Base-by-base conservation (phyloP, 306 rosid species). In the Gastrolobium villosum region DNA sequence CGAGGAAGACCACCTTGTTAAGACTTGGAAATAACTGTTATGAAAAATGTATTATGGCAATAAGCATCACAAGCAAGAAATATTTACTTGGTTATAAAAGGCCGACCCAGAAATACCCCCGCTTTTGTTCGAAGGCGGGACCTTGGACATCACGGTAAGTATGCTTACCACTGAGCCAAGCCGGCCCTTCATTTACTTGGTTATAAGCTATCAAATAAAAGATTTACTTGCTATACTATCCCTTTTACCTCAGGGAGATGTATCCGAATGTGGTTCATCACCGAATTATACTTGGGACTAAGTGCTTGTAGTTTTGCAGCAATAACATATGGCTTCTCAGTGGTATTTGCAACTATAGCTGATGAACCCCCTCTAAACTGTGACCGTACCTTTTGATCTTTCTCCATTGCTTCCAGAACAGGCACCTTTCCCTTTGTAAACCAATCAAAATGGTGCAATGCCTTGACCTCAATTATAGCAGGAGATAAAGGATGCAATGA, bases 401-500 rank as follows among this genome's bases (percentile, higher is more conserved):
- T 96, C 81, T 96, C 99, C 98, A 96, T 96, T 55, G 98, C 98
- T 85, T 96, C 99, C 83, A 96, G 75, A 65, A 96, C 99, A 4
- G 99, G 99, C 37, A 96, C 99, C 83, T 91, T 91, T 44, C 99
- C 99, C 77, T 96, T 96, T 6, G 93, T 41, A 61, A 93, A 85
- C 99, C 99, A 96, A 77, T 93, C 99, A 35, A 96, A 96, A 84
- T 96, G 99, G 87, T 96, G 98, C 92, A 96, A 83, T 15, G 99
- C 92, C 88, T 96, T 96, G 76, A 96, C 99, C 89, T 96, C 99
- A 78, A 96, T 87, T 67, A 96, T 87, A 3, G 99, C 98, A 54
- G 99, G 99, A 5, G 86, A 78, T 34, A 96, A 73, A 37, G 97
- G 79, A 81, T 96, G 98, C 81, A 96, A 70, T 13, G 98, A 93